phyloP scores from a whole-genome alignment of 2,329 filamentous ascomycete species.

The Epichloe elymi region DNA sequence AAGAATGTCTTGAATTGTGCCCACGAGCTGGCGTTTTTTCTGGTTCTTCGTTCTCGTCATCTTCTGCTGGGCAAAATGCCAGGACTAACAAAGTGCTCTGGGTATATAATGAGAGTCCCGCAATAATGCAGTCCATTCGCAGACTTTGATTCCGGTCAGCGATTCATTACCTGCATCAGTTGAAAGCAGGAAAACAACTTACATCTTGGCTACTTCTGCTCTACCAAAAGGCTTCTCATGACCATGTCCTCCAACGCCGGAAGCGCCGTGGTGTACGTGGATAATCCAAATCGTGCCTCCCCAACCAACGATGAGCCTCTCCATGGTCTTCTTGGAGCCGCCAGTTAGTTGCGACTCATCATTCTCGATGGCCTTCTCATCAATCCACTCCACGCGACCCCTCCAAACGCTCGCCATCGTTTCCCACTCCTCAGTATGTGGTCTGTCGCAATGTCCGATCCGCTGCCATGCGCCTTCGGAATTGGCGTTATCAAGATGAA shows the following conservation, averaged over 20 bases:
- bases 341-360: slow-evolving; percentile 37
- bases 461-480: slow-evolving; percentile 84
- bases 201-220: slow-evolving; percentile 89
- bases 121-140: slow-evolving; percentile 95
- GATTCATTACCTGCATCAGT: neutral
- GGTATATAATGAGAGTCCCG: slow-evolving; percentile 92
- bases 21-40: slow-evolving; percentile 13
- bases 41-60: slow-evolving; percentile 39
- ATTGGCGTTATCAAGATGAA: slow-evolving; percentile 65
- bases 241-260: slow-evolving; percentile 49
- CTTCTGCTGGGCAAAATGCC: slow-evolving; percentile 70
- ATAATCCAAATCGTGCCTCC: slow-evolving; percentile 94
- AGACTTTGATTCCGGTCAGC: slow-evolving; percentile 38
- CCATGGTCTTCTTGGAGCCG: slow-evolving; percentile 26
- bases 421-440: slow-evolving; percentile 78
- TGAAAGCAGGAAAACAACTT: slow-evolving; percentile 25
- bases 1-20: slow-evolving; percentile 30
- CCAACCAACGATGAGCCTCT: slow-evolving; percentile 88
- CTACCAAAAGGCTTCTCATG: slow-evolving; percentile 62
- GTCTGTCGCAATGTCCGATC: slow-evolving; percentile 82
- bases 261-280: slow-evolving; percentile 68
- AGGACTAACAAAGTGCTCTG: slow-evolving; percentile 81
- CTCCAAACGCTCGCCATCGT: slow-evolving; percentile 97
- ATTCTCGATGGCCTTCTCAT: slow-evolving; percentile 64
- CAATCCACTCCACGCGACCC: slow-evolving; percentile 82